A percentile compares a stretch with the other conserved stretches of the same genome.
phyloP scores from a whole-genome alignment of 495 filamentous ascomycete genomes.

The Daldinia vernicosa region DNA sequence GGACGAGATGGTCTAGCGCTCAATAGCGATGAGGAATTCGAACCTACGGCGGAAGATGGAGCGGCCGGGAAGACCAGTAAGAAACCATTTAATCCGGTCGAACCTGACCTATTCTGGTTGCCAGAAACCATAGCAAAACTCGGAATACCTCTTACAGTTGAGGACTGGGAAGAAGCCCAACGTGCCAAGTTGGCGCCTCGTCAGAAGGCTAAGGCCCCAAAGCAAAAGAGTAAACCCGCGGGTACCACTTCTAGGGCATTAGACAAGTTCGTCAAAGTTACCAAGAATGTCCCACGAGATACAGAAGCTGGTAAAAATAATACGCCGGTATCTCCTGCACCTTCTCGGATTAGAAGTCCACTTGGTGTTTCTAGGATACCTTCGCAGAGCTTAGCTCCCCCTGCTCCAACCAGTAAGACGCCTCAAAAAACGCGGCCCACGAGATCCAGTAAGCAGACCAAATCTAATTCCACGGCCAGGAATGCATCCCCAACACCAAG shows the following conservation, averaged over 20 bases:
- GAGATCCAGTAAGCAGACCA: slow-evolving; percentile 49
- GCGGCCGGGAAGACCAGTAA: slow-evolving; percentile 45
- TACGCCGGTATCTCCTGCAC: not conserved
- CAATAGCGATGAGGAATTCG: slow-evolving; percentile 64
- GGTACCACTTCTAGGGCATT: slow-evolving; percentile 45
- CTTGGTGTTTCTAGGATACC: not conserved
- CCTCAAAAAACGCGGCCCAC: slow-evolving; percentile 29
- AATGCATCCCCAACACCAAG: slow-evolving; percentile 34
- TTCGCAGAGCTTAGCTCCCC: slow-evolving; percentile 9
- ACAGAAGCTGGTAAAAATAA: slow-evolving; percentile 10
- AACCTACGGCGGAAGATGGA: slow-evolving; percentile 59
- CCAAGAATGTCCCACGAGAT: slow-evolving; percentile 42
- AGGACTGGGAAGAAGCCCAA: slow-evolving; percentile 76
- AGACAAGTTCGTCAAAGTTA: slow-evolving; percentile 52
- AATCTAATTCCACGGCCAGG: slow-evolving; percentile 39
- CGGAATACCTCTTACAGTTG: slow-evolving; percentile 75
- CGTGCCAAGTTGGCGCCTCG: slow-evolving; percentile 55
- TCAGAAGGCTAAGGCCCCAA: slow-evolving; percentile 43
- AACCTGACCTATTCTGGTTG: slow-evolving; percentile 78
- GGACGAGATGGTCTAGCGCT: slow-evolving; percentile 60
- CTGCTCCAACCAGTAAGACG: slow-evolving; percentile 15
- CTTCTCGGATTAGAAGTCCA: slow-evolving; percentile 6
- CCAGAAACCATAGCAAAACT: slow-evolving; percentile 74
- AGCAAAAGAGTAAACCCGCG: slow-evolving; percentile 39
- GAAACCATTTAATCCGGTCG: slow-evolving; percentile 71